Conservation (phyloP, 73 alveolate genomes). For the Tetrahymena elliotti region DNA sequence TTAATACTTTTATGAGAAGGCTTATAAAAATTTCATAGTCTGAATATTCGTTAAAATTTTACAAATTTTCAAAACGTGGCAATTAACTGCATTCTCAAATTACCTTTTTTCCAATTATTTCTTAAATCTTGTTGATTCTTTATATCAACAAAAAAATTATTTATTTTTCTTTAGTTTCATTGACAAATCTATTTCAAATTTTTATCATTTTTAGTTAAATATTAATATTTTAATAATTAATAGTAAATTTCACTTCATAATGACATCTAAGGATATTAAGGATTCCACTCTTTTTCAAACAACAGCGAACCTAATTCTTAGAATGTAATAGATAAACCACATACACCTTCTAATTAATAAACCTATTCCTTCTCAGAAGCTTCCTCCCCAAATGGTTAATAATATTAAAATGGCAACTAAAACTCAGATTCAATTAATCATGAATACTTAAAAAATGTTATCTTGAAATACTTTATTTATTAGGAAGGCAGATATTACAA, state of each 20-base stretch:
- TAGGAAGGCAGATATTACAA: conserved; percentile 18
- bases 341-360: background rate
- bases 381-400: background rate
- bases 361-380: background rate
- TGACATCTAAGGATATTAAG: background rate
- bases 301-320: background rate
- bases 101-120: background rate
- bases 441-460: conserved; percentile 16
- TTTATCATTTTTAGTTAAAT: no score
- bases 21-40: background rate
- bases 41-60: background rate
- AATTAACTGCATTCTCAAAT: background rate
- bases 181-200: no score
- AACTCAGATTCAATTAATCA: background rate
- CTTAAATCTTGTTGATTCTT: background rate
- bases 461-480: conserved; percentile 24
- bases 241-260: background rate
- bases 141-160: background rate
- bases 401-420: background rate
- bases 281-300: background rate
- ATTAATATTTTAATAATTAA: no score
- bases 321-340: background rate
- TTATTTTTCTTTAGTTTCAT: no score
- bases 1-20: no score
- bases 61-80: background rate